A percentile compares a stretch with the other conserved stretches of the same genome.
Evolutionary conservation across 2,329 filamentous ascomycete species (phyloP).

Genomic region (Coniochaeta sp.): DNA sequence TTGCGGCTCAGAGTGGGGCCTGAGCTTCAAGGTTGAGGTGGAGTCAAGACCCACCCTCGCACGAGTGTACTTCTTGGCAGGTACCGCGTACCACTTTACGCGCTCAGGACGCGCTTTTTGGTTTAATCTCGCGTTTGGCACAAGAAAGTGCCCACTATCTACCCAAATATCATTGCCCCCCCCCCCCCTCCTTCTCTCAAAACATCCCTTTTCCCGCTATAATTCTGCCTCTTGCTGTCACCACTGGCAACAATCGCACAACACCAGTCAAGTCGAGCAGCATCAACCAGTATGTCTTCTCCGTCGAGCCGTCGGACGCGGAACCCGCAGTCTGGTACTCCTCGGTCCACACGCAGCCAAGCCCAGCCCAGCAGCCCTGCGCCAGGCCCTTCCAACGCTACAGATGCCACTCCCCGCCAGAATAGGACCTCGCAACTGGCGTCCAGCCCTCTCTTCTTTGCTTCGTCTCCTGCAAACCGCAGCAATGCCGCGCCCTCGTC

Average conservation of each 20-base stretch:
- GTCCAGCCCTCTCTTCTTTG: constrained; percentile 78
- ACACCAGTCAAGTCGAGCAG: background rate
- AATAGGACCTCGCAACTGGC: constrained; percentile 44
- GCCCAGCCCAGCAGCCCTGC: constrained; percentile 21
- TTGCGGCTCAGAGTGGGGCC: background rate
- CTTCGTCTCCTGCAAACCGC: constrained; percentile 37
- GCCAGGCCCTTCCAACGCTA: constrained; percentile 13
- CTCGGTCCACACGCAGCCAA: constrained; percentile 20
- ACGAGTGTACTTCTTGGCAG: background rate
- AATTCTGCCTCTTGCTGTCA: background rate
- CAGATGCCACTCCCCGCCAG: constrained; percentile 33
- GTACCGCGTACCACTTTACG: constrained; percentile 29
- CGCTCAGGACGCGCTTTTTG: constrained; percentile 20
- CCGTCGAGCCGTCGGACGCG: constrained; percentile 48
- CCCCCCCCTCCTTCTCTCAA: background rate
- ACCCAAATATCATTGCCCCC: background rate
- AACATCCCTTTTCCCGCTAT: background rate
- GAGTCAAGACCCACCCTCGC: background rate
- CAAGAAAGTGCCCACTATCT: background rate
- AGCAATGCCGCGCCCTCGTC: constrained; percentile 33
- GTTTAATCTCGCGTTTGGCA: constrained; percentile 4
- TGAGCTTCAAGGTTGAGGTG: background rate
- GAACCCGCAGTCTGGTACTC: constrained; percentile 46
- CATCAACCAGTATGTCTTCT: constrained; percentile 47
- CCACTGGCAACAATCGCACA: background rate